Evolutionary conservation across 2,329 filamentous ascomycete genomes (phyloP), one percentile per base, ranked within the genome.

Genomic region (Stachybotrys echinatus): DNA sequence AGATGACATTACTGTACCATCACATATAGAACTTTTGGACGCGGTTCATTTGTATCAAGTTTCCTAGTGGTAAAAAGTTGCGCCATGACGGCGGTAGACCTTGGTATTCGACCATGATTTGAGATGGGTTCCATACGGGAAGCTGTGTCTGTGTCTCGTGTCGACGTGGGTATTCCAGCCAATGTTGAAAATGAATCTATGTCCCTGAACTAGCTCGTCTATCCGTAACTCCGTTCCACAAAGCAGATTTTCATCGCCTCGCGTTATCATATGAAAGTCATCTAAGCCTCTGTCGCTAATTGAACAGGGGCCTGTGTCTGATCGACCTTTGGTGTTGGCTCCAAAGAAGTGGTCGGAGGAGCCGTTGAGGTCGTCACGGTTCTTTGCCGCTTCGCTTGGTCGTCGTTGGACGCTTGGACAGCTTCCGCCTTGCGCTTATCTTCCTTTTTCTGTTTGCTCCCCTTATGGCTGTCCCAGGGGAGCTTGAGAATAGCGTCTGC

Each of bases 401-500:
- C 27, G 27, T 34, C 27, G 27, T 14, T 34, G 27, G 27, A 34
- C 10, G 27, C 27, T 8, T 34, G 10, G 10, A 10, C 10, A 34
- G 27, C 14, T 34, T 34, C 27, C 14, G 27, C 27, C 14, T 34
- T 34, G 27, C 27, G 27, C 38, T 40, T 40, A 8, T 3, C 18
- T n/a, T 40, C 19, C n/a, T 40, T 40, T 8, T 40, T 40, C 18
- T 40, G 38, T 40, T 7, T 61, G 63, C 45, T 61, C 67, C 55
- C 19, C 43, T 69, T 19, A 45, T 80, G 76, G 8, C 75, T 72
- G 50, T 80, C 76, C 49, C n/a, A n/a, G n/a, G n/a, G n/a, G n/a
- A 89, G 73, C 17, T 79, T 81, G 14, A 89, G 69, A 27, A 76
- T 73, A 48, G 75, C 65, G 61, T 96, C 92, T 4, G 85, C 74